phyloP scores from a whole-genome alignment of 352 stramenopile genomes.

The Hyaloperonospora brassicae region DNA sequence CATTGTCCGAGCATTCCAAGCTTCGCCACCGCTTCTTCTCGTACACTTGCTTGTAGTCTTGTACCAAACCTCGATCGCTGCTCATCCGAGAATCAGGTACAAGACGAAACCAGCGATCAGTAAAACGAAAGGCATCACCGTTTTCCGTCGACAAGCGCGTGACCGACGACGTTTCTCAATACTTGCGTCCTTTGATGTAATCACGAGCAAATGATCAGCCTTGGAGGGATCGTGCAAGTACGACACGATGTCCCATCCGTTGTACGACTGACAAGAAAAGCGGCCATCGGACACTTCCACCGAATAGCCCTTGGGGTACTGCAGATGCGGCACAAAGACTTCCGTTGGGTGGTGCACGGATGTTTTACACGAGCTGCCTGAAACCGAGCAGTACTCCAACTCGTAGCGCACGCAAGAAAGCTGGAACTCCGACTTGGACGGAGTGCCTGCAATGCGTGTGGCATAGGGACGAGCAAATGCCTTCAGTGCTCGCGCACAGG shows the following conservation, averaged over 20 bases:
- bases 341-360: constrained; percentile 32
- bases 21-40: too few species aligned
- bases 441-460: constrained; percentile 56
- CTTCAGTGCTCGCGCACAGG: constrained; percentile 35
- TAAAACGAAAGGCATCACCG: constrained; percentile 14
- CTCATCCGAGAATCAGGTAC: constrained; percentile 23
- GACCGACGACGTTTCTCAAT: constrained; percentile 25
- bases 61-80: too few species aligned
- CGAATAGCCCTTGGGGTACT: constrained; percentile 61
- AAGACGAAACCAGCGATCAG: constrained; percentile 22
- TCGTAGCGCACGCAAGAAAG: constrained; percentile 47
- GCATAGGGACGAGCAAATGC: constrained; percentile 66
- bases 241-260: constrained; percentile 57
- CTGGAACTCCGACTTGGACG: constrained; percentile 50
- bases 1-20: too few species aligned
- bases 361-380: constrained; percentile 27
- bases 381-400: constrained; percentile 39
- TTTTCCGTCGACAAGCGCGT: constrained; percentile 14
- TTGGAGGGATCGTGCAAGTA: constrained; percentile 43
- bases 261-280: constrained; percentile 35
- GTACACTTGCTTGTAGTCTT: neutral
- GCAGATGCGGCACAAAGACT: constrained; percentile 66
- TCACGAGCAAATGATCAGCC: constrained; percentile 32
- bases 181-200: constrained; percentile 38
- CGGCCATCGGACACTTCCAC: constrained; percentile 52